Base-by-base conservation (phyloP, 768 basidiomycete genomes). In the Pisolithus microcarpus region DNA sequence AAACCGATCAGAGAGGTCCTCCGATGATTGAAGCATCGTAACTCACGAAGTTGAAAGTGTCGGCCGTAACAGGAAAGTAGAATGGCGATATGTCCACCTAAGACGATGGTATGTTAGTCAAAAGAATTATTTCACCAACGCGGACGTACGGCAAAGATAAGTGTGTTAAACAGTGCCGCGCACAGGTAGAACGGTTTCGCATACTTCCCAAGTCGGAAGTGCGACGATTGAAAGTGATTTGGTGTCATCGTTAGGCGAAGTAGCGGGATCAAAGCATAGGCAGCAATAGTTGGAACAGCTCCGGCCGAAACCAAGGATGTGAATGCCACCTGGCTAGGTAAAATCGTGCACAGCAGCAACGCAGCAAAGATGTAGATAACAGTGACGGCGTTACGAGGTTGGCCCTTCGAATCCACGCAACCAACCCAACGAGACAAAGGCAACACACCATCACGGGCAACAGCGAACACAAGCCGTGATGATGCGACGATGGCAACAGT, bases 371-470 rank as follows among this genome's bases (percentile, higher is more conserved):
- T 61, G 61, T 80, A 88, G 63, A 94, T 93, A 58, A 94, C 83
- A 3, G 89, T 89, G 16, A 94, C 83, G 11, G 92, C 92, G 62
- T 91, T 85, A 50, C 73, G 77, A 0, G 92, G 92, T 59, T 93
- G 87, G 1, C 87, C 85, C 15, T 76, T 67, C 0, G 66, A 55
- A 45, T 87, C 82, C 38, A 94, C 87, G 53, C 75, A 69, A 40
- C 87, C 82, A 48, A 96, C 86, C 92, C 91, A 95, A 11, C 70
- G 53, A 0, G 88, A 91, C 43, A 88, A 64, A 0, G 93, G 92
- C 10, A 96, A 73, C 0, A 94, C 89, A 26, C 92, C 92, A 58
- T 96, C 93, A 48, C 93, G 84, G n/a, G 92, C 92, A 42, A 96
- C 87, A 8, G 92, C 93, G 61, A 88, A 96, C 38, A 96, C 77